phyloP scores from a whole-genome alignment of 2,329 filamentous ascomycete genomes.

The Trichothecium roseum region DNA sequence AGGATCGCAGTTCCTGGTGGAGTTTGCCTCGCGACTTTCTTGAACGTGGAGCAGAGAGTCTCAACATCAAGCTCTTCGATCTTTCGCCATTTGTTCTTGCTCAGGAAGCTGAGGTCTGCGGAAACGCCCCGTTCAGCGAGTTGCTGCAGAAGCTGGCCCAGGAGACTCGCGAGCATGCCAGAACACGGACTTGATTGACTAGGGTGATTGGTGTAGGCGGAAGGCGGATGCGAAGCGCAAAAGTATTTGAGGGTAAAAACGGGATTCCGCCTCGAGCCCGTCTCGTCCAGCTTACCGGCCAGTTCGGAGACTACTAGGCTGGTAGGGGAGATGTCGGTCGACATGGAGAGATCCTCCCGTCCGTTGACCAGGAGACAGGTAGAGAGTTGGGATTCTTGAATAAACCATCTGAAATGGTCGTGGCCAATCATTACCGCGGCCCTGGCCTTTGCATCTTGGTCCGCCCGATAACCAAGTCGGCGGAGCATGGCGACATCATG shows the following conservation, averaged over 20 bases:
- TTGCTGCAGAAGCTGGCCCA: not conserved
- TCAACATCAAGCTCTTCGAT: not conserved
- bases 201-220: not conserved
- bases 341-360: slow-evolving; percentile 1
- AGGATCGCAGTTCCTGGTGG: not conserved
- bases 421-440: too few species aligned
- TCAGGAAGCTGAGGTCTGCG: not conserved
- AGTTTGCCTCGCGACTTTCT: not conserved
- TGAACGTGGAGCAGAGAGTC: not conserved
- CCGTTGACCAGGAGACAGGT: slow-evolving; percentile 6
- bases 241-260: not conserved
- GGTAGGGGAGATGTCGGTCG: slow-evolving; percentile 3
- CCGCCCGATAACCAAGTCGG: too few species aligned
- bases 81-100: not conserved
- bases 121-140: not conserved
- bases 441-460: too few species aligned
- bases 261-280: too few species aligned
- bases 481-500: too few species aligned
- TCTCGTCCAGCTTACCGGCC: not conserved
- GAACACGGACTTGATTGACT: too few species aligned
- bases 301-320: slow-evolving; percentile 5
- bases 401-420: too few species aligned
- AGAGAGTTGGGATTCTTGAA: too few species aligned
- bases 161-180: not conserved
- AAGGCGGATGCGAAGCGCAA: not conserved